Conservation (phyloP, 106 monocot genomes). For the Vanilla planifolia region DNA sequence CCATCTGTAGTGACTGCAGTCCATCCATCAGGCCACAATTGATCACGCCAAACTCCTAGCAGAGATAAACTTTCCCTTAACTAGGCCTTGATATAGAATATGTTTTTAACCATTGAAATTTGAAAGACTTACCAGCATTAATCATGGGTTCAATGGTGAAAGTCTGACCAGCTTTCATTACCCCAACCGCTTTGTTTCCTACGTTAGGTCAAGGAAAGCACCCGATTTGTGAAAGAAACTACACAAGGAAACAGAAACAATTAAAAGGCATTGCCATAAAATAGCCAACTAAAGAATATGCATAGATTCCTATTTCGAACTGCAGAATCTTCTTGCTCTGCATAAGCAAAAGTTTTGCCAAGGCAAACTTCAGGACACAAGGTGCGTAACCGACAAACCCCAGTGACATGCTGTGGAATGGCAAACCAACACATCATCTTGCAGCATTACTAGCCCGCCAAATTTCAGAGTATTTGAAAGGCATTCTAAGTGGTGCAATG, state of each 20-base stretch:
- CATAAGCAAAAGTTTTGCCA: too few relatives aligned
- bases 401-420: too few relatives aligned
- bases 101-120: neutral
- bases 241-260: neutral
- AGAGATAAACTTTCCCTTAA: neutral
- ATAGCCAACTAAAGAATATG: neutral
- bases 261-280: too few relatives aligned
- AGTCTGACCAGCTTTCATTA: slow-evolving; percentile 97
- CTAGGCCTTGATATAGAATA: neutral
- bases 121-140: slow-evolving; percentile 57
- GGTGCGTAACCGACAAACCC: too few relatives aligned
- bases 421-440: too few relatives aligned
- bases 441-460: too few relatives aligned
- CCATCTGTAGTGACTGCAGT: slow-evolving; percentile 94
- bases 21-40: slow-evolving; percentile 98
- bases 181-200: slow-evolving; percentile 99
- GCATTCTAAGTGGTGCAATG: too few relatives aligned
- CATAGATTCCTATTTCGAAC: neutral
- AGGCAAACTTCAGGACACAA: too few relatives aligned
- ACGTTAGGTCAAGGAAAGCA: slow-evolving; percentile 17
- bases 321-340: neutral
- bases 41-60: slow-evolving; percentile 87
- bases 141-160: slow-evolving; percentile 99
- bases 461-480: too few relatives aligned
- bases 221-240: neutral